Evolutionary conservation across 176 grass and related monocot species (phyloP).

Genomic region (Musa beccarii): DNA sequence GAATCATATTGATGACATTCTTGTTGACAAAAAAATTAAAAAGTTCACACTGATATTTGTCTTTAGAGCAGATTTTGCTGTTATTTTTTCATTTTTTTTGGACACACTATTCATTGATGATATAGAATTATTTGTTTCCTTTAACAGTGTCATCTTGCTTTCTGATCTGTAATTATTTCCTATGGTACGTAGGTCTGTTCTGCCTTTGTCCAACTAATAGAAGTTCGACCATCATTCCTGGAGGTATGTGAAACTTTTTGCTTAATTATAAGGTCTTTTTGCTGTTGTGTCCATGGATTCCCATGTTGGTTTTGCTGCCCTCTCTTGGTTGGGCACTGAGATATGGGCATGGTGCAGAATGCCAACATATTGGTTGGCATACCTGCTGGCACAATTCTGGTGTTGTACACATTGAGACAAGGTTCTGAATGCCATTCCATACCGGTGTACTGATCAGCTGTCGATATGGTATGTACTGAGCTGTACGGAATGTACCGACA

Average conservation of each 20-base stretch:
- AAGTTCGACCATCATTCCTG: conserved; percentile 82
- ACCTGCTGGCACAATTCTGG: neutral
- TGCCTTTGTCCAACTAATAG: conserved; percentile 92
- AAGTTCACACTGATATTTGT: neutral
- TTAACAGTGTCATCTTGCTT: neutral
- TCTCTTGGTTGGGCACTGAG: neutral
- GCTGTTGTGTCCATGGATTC: neutral
- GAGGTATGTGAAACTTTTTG: conserved; percentile 39
- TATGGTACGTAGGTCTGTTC: conserved; percentile 57
- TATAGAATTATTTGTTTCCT: neutral
- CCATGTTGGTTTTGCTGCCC: neutral
- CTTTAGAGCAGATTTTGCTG: neutral
- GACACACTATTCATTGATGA: neutral
- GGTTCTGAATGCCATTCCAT: no score
- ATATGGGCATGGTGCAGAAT: neutral
- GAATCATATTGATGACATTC: neutral
- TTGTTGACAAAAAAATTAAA: neutral
- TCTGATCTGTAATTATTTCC: conserved; percentile 6
- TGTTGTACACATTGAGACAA: no score
- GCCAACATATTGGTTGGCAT: neutral
- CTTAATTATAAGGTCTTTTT: conserved; percentile 3
- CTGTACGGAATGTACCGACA: no score
- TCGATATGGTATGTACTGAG: no score
- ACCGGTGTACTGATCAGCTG: no score
- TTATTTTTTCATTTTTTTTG: neutral